phyloP scores from a whole-genome alignment of 495 filamentous ascomycete genomes.

The Echria macrotheca region DNA sequence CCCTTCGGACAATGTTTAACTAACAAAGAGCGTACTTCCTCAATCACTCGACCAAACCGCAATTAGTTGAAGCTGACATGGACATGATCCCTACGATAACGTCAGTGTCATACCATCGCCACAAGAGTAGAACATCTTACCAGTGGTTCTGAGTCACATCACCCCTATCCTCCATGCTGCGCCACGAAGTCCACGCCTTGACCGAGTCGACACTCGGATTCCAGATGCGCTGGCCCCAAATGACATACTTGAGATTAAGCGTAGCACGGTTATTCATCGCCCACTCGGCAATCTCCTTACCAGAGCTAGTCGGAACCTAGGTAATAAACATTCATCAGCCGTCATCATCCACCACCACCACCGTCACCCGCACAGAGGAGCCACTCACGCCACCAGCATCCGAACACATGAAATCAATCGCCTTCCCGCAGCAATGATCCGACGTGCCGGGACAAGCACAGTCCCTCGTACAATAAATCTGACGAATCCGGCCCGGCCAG shows the following conservation, averaged over 20 bases:
- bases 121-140: conserved; percentile 13
- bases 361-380: not conserved
- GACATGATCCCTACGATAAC: conserved; percentile 18
- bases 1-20: too few relatives aligned
- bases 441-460: conserved; percentile 26
- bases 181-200: conserved; percentile 34
- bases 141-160: conserved; percentile 36
- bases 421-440: conserved; percentile 40
- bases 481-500: conserved; percentile 30
- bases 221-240: conserved; percentile 47
- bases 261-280: conserved; percentile 36
- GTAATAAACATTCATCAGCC: not conserved
- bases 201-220: conserved; percentile 27
- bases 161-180: conserved; percentile 37
- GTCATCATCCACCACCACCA: not conserved
- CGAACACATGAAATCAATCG: conserved; percentile 41
- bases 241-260: conserved; percentile 42
- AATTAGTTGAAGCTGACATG: conserved; percentile 22
- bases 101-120: not conserved
- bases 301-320: conserved; percentile 15
- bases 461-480: conserved; percentile 32
- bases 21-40: too few relatives aligned
- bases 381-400: conserved; percentile 32
- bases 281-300: conserved; percentile 41
- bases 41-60: too few relatives aligned